Evolutionary conservation across 352 stramenopile species (phyloP).

Genomic region (Blastocystis sp.): DNA sequence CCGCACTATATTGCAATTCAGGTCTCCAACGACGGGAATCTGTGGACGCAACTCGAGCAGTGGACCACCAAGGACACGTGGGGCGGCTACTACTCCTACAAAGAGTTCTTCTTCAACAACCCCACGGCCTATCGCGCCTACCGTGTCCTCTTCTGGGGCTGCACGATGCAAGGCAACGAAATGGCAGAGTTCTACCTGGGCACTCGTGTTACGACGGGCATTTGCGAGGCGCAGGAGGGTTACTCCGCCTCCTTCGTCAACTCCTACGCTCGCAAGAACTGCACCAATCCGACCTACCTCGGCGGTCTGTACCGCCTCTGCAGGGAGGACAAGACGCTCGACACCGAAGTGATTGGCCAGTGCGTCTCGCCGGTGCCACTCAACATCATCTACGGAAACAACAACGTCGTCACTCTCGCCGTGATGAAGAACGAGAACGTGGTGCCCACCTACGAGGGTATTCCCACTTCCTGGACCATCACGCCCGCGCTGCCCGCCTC

Average conservation of each 20-base stretch:
- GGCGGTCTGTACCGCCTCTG: constrained; percentile 3
- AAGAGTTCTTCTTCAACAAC: constrained; percentile 13
- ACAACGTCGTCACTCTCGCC: constrained; percentile 11
- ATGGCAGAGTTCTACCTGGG: constrained; percentile 12
- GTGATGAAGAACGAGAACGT: constrained; percentile 14
- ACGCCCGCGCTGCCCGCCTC: background rate
- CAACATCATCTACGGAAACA: constrained; percentile 8
- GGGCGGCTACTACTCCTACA: background rate
- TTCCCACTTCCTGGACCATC: constrained; percentile 5
- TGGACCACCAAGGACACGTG: no score
- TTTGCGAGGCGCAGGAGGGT: background rate
- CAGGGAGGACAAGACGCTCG: background rate
- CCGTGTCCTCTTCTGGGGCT: background rate
- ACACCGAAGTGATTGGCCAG: background rate
- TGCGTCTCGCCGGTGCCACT: background rate
- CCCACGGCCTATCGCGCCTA: background rate
- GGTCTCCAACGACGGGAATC: no score
- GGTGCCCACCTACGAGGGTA: background rate
- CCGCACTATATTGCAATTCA: no score
- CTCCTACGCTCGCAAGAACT: background rate
- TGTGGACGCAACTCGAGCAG: no score
- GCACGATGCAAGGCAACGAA: no score
- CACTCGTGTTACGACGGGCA: background rate
- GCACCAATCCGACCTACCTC: background rate
- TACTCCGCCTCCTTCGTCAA: background rate